Evolutionary conservation across 1,284 basidiomycete genomes (phyloP), one percentile per base, ranked within the genome.

Genomic region (Jaminaea rosea): DNA sequence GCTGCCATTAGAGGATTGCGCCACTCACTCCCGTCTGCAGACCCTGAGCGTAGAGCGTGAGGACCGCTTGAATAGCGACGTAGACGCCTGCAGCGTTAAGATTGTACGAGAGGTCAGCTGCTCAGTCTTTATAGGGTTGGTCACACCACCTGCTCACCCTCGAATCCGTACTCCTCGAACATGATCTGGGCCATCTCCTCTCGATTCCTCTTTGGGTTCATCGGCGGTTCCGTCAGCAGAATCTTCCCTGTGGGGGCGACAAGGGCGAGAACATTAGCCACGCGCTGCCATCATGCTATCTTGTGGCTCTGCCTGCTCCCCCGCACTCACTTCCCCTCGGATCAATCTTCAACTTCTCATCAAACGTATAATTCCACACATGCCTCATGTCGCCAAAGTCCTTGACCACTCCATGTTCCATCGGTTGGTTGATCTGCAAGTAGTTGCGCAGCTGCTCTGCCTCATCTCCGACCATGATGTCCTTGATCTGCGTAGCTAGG

Each of bases 331-430:
- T 81, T 1, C 90, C 94, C 44, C 80, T 79, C 23, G 92, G 85
- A 72, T 96, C 86, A 62, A 97, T 81, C 64, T 83, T 81, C 55
- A 99, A 82, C 78, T 98, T 98, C 77, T 96, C 88, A 72, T 89
- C 80, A 75, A 99, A 98, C 1, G 93, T 98, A 75, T 98, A 97
- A 77, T 98, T 85, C 94, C 93, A 99, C 11, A 98, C 70, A 69
- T 91, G 83, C 72, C 86, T 85, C 94, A 98, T 98, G 77, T 99
- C 94, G 69, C 90, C 88, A 91, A 93, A 99, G 77, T 98, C 94
- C 70, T 87, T 86, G 50, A 99, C 85, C 75, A 99, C 94, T 52
- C 94, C 94, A 77, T 99, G 94, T 75, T 98, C 94, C 88, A 98
- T 92, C 2, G 94, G 93, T 69, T 98, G 93, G 76, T 97, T 87